phyloP scores from a whole-genome alignment of 1,284 basidiomycete genomes.

The Phlebopus sp. region DNA sequence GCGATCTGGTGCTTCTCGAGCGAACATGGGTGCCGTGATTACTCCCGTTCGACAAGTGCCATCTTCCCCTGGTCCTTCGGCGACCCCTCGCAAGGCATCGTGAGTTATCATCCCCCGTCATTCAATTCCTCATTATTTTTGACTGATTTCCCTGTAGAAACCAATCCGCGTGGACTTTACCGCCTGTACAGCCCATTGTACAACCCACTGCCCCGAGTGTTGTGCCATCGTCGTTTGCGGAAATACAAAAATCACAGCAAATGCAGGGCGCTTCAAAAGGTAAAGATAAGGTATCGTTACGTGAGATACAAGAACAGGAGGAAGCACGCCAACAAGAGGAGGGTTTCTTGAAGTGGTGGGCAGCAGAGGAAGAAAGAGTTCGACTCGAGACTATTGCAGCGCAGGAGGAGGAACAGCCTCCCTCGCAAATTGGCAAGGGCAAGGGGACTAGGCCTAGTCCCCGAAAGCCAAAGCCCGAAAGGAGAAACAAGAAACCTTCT shows the following conservation, averaged over 20 bases:
- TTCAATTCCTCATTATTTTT: neutral
- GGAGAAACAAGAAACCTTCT: too few relatives aligned
- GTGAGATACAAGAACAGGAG: slow-evolving; percentile 88
- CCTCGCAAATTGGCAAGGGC: neutral
- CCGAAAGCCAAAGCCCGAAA: too few relatives aligned
- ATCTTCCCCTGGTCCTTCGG: slow-evolving; percentile 28
- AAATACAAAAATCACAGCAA: slow-evolving; percentile 79
- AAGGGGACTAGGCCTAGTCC: too few relatives aligned
- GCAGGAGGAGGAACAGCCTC: slow-evolving; percentile 5
- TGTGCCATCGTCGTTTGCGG: slow-evolving; percentile 62
- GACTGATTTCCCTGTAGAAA: slow-evolving; percentile 27
- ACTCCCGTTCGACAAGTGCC: slow-evolving; percentile 49
- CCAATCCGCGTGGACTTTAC: slow-evolving; percentile 51
- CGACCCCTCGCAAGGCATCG: slow-evolving; percentile 42
- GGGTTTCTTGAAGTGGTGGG: slow-evolving; percentile 86
- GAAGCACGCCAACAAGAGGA: slow-evolving; percentile 67
- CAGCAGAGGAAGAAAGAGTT: slow-evolving; percentile 72
- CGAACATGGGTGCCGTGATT: slow-evolving; percentile 54
- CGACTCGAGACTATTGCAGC: slow-evolving; percentile 7
- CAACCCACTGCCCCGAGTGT: slow-evolving; percentile 33
- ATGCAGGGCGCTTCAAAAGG: slow-evolving; percentile 43
- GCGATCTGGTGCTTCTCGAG: slow-evolving; percentile 28
- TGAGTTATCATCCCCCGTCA: slow-evolving; percentile 35
- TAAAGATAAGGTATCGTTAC: slow-evolving; percentile 61
- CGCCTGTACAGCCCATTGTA: slow-evolving; percentile 45